These are phyloP conservation scores for Aspergillus olivimuriae DNA, from an alignment of 495 filamentous ascomycete genomes.

Conservation along the genomic window DNA sequence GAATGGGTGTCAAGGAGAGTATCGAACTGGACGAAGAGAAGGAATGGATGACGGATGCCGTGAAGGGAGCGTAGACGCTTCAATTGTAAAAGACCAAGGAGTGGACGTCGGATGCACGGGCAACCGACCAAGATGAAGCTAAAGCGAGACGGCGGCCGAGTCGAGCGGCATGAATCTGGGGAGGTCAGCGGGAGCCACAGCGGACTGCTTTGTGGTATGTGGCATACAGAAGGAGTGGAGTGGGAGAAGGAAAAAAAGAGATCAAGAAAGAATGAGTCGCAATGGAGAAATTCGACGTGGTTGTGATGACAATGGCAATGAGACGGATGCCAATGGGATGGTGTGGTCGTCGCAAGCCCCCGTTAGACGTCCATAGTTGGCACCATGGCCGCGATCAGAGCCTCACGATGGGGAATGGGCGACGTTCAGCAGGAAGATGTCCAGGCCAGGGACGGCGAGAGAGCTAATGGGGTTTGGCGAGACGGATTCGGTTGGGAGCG, in stretches of 20 bases:
- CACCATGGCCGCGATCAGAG: background rate
- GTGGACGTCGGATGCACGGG: conserved; percentile 22
- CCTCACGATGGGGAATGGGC: background rate
- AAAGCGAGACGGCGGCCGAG: background rate
- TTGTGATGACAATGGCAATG: background rate
- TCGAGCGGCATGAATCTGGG: conserved; percentile 14
- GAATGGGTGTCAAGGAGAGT: conserved; percentile 1
- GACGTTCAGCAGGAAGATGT: background rate
- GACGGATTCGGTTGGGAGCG: conserved; percentile 12
- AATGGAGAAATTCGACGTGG: no score
- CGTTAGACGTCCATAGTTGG: background rate
- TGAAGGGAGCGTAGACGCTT: background rate
- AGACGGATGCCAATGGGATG: background rate
- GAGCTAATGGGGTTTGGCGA: conserved; percentile 9
- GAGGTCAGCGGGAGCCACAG: no score
- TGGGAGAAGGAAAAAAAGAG: no score
- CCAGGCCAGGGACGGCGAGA: background rate
- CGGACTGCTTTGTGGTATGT: no score
- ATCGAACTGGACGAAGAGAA: no score
- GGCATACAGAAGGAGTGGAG: no score
- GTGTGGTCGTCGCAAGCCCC: background rate
- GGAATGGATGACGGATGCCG: no score
- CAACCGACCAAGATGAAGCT: conserved; percentile 20
- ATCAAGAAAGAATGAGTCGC: no score
- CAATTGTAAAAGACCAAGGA: conserved; percentile 17